phyloP scores from a whole-genome alignment of 768 basidiomycete genomes.

The Lactifluus echinatus region DNA sequence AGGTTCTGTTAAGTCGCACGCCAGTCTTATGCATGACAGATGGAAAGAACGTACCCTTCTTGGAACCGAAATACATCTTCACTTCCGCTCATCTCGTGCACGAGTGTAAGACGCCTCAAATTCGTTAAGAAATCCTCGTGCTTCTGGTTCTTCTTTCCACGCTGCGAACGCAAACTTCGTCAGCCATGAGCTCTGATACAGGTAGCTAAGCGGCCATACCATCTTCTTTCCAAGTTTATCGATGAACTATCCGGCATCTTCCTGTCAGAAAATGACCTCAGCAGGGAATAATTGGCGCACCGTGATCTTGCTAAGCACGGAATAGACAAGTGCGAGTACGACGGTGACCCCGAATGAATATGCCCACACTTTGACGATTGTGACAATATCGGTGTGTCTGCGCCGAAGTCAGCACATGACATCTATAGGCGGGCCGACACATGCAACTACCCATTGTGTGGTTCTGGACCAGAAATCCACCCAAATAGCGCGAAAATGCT shows the following conservation, averaged over 20 bases:
- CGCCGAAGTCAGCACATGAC: background rate
- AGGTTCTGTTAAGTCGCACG: no score
- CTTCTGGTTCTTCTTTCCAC: slow-evolving; percentile 30
- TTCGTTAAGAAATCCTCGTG: slow-evolving; percentile 34
- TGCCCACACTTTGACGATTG: slow-evolving; percentile 34
- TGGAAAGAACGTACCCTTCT: slow-evolving; percentile 8
- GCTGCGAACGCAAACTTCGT: slow-evolving; percentile 16
- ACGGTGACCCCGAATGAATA: slow-evolving; percentile 35
- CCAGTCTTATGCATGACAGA: background rate
- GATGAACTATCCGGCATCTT: slow-evolving; percentile 24
- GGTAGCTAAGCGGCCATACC: slow-evolving; percentile 12
- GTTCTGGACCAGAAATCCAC: slow-evolving; percentile 34
- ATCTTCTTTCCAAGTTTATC: slow-evolving; percentile 31
- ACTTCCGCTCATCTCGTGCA: slow-evolving; percentile 28
- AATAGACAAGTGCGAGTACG: slow-evolving; percentile 31
- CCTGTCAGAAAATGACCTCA: background rate
- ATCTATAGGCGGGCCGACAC: background rate
- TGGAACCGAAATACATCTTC: slow-evolving; percentile 22
- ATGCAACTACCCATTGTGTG: slow-evolving; percentile 24
- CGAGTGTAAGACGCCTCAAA: slow-evolving; percentile 33
- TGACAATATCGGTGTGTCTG: slow-evolving; percentile 33
- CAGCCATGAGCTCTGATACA: background rate
- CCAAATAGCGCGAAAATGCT: slow-evolving; percentile 34
- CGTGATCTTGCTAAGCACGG: slow-evolving; percentile 31
- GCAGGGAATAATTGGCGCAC: background rate